phyloP scores from a whole-genome alignment of 768 basidiomycete genomes.

The Nidularia sp. region DNA sequence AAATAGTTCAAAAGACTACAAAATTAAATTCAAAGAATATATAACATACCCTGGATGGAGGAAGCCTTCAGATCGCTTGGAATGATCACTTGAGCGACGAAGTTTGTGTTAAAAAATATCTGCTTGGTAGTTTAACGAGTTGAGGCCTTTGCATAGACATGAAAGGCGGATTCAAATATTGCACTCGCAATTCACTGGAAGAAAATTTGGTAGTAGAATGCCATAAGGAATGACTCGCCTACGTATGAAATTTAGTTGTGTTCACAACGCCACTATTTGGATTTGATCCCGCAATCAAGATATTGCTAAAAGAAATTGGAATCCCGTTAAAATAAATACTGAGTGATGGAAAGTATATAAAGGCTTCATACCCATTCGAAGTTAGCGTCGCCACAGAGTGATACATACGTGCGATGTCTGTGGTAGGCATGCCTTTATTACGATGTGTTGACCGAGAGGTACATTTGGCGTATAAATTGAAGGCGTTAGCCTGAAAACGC shows the following conservation, averaged over 20 bases:
- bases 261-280: constrained; percentile 30
- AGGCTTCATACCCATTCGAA: constrained; percentile 13
- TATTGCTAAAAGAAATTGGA: constrained; percentile 9
- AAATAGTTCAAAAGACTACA: background rate
- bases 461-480: constrained; percentile 44
- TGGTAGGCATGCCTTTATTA: constrained; percentile 39
- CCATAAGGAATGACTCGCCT: background rate
- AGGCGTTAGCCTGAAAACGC: constrained; percentile 25
- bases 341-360: too few species aligned
- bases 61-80: constrained; percentile 20
- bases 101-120: constrained; percentile 29
- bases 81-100: constrained; percentile 25
- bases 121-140: constrained; percentile 28
- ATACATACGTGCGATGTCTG: constrained; percentile 51
- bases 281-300: constrained; percentile 38
- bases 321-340: background rate
- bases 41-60: constrained; percentile 24
- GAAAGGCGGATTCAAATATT: constrained; percentile 38
- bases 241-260: constrained; percentile 21
- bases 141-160: constrained; percentile 30
- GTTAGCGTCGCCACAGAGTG: constrained; percentile 58
- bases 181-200: constrained; percentile 35
- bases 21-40: background rate
- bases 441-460: constrained; percentile 37
- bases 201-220: background rate